phyloP scores from a whole-genome alignment of 345 rosid genomes.

The Balakata baccata region DNA sequence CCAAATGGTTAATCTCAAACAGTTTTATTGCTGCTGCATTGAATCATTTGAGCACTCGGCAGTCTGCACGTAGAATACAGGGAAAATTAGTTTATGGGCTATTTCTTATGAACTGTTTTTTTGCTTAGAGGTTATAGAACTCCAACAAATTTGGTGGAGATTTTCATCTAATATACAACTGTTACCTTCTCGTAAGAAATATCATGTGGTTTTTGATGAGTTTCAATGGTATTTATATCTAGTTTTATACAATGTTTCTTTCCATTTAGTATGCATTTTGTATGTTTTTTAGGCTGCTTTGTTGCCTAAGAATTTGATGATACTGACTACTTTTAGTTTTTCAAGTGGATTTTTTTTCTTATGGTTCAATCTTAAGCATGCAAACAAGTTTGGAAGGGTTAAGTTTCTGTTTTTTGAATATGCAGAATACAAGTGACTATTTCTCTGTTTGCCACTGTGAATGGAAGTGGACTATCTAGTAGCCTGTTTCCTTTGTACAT shows the following conservation, averaged over 20 bases:
- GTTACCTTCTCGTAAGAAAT: neutral
- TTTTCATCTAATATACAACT: neutral
- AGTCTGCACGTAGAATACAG: neutral
- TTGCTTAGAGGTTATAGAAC: neutral
- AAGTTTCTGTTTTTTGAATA: conserved; percentile 25
- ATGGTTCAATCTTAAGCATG: conserved; percentile 7
- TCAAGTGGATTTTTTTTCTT: conserved; percentile 15
- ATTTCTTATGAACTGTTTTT: neutral
- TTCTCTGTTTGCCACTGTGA: conserved; percentile 46
- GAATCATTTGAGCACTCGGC: neutral
- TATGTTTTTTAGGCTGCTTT: neutral
- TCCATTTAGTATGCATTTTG: neutral
- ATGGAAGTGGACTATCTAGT: conserved; percentile 52
- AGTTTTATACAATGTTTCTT: neutral
- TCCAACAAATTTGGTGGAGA: neutral
- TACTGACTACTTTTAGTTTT: neutral
- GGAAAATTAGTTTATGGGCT: neutral
- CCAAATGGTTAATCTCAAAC: neutral
- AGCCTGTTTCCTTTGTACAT: conserved; percentile 70
- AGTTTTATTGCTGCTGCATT: neutral
- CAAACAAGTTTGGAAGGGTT: conserved; percentile 19
- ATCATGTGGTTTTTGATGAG: neutral
- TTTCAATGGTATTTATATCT: neutral
- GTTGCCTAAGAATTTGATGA: neutral
- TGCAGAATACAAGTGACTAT: conserved; percentile 77